A percentile compares a stretch with the other conserved stretches of the same genome.
Conservation (phyloP, 495 filamentous ascomycete species). For the Penicillium crystallinum region DNA sequence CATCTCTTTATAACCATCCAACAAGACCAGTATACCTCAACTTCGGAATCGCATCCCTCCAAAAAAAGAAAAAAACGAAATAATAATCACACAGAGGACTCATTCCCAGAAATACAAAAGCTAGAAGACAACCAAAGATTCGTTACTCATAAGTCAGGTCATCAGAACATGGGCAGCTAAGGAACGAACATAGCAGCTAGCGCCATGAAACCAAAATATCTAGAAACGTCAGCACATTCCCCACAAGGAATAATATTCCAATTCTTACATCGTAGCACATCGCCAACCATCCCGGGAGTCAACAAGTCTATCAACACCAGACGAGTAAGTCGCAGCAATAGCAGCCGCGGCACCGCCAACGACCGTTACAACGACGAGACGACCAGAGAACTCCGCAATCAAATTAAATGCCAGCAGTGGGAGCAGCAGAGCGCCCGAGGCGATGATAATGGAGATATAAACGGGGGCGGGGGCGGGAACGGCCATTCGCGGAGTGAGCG, state of each 20-base stretch:
- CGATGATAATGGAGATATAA: conserved; percentile 46
- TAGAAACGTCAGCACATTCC: conserved; percentile 14
- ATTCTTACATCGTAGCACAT: conserved; percentile 35
- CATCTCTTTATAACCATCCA: background rate
- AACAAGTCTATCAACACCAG: conserved; percentile 33
- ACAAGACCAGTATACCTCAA: background rate
- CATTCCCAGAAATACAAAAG: too few relatives aligned
- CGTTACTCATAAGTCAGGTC: background rate
- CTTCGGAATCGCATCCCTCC: background rate
- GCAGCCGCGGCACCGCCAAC: conserved; percentile 34
- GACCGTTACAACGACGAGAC: conserved; percentile 47
- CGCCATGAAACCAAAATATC: conserved; percentile 43
- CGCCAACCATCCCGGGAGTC: conserved; percentile 40
- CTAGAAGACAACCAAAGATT: background rate
- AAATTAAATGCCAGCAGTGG: conserved; percentile 56
- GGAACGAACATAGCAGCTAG: conserved; percentile 39
- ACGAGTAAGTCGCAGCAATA: conserved; percentile 33
- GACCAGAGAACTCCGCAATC: conserved; percentile 47
- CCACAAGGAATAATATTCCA: background rate
- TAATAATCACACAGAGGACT: background rate
- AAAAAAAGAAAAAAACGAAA: background rate
- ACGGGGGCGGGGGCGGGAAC: conserved; percentile 21
- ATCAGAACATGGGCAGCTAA: conserved; percentile 2
- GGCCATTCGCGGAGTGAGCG: conserved; percentile 34
- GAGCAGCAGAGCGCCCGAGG: conserved; percentile 50